Percentiles rank a stretch among this genome's conserved stretches.
These are phyloP conservation scores for Taiwanofungus camphoratus DNA, from an alignment of 1,284 basidiomycete genomes.

Conservation along the genomic window DNA sequence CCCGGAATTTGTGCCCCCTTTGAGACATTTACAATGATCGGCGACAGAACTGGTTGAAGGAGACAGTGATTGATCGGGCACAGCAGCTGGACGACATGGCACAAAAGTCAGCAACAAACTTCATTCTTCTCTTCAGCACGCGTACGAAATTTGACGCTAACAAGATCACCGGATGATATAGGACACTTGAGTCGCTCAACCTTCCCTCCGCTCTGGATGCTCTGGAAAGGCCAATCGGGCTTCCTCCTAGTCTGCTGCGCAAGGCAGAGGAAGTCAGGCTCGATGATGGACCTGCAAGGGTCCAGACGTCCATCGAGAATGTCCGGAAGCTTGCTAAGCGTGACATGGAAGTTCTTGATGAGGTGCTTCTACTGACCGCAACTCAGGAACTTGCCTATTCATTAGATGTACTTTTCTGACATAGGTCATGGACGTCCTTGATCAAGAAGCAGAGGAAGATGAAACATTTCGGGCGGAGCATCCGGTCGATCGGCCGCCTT, in stretches of 20 bases:
- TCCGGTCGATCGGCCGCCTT: constrained; percentile 51
- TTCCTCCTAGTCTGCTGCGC: constrained; percentile 83
- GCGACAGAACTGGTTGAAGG: constrained; percentile 68
- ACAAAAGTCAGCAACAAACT: constrained; percentile 46
- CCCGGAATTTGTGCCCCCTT: background rate
- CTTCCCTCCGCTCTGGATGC: constrained; percentile 88
- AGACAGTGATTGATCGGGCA: constrained; percentile 58
- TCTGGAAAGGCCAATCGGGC: constrained; percentile 78
- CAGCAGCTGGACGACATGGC: constrained; percentile 63
- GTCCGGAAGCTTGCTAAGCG: constrained; percentile 64
- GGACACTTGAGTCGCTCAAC: constrained; percentile 68
- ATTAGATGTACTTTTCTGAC: no score
- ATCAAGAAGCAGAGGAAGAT: constrained; percentile 87
- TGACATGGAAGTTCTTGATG: constrained; percentile 64
- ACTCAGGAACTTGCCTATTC: no score
- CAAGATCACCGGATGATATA: constrained; percentile 27
- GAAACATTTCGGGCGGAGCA: constrained; percentile 55
- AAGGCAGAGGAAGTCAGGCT: constrained; percentile 84
- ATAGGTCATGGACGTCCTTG: constrained; percentile 84
- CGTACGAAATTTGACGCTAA: background rate
- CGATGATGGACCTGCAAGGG: constrained; percentile 69
- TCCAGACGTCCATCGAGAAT: constrained; percentile 71
- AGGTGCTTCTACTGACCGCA: no score
- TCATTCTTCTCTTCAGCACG: background rate
- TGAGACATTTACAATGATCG: constrained; percentile 85